Evolutionary conservation across 2,329 filamentous ascomycete genomes (phyloP), one percentile per base, ranked within the genome.

Genomic region (Epichloe bromicola): DNA sequence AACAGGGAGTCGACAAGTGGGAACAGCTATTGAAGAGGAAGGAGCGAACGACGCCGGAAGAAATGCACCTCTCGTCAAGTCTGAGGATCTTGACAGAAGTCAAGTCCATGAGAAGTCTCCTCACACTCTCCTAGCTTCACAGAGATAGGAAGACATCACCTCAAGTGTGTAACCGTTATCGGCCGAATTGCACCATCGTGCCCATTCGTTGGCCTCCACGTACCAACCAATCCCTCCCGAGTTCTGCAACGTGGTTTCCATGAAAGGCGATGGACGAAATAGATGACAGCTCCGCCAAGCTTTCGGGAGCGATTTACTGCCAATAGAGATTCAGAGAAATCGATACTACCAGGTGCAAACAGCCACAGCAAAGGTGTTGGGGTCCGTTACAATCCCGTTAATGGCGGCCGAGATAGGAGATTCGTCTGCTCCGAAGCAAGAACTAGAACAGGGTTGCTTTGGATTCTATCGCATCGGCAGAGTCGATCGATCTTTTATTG

Each of bases 311-410:
- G 6, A 51, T 51, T 51, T 37, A 51, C 49, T 38, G 43, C 49
- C 49, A 51, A 51, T 51, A 37, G 30, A 37, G 43, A n/a, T 36
- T 1, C 20, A 51, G 44, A 51, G 49, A 51, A 51, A 26, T 51
- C 38, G 10, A 19, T 14, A 19, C 30, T 46, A 14, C 44, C 49
- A 51, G 49, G 49, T 47, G 44, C 19, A 17, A 38, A 15, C 38
- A 46, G 34, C 14, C 37, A 46, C 26, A 5, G 33, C 26, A 33
- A 33, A 41, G n/a, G 19, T 47, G 44, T 41, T 37, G 41, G n/a
- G 26, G 43, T 33, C 48, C 40, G 20, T 42, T 42, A n/a, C 12
- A 42, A 38, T 12, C 10, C 19, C 44, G 5, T 23, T 41, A 19
- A 42, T 12, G 14, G n/a, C 26, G 37, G 43, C 49, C 44, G 44